phyloP scores from a whole-genome alignment of 352 stramenopile genomes.

The Pythium coloratum region DNA sequence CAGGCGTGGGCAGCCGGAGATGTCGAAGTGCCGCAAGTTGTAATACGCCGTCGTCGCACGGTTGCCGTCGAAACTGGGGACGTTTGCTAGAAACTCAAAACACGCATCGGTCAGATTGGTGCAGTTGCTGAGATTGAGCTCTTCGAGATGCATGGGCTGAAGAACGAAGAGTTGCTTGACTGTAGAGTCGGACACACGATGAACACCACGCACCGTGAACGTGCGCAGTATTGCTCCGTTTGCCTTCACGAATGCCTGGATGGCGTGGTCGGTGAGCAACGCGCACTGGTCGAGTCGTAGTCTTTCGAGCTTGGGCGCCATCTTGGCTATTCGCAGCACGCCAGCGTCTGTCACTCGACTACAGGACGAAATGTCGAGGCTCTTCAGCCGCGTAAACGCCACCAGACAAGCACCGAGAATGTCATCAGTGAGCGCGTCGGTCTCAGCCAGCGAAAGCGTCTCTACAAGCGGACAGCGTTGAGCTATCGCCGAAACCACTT shows the following conservation, averaged over 20 bases:
- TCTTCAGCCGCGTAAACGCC: conserved; percentile 38
- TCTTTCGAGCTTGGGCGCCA: conserved; percentile 29
- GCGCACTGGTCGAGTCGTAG: conserved; percentile 51
- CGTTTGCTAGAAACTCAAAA: conserved; percentile 56
- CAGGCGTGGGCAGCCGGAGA: conserved; percentile 50
- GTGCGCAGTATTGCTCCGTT: conserved; percentile 33
- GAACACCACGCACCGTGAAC: conserved; percentile 46
- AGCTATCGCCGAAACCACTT: conserved; percentile 30
- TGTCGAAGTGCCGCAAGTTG: conserved; percentile 43
- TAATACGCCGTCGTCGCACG: conserved; percentile 45
- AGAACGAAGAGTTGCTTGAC: conserved; percentile 52
- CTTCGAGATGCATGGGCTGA: conserved; percentile 47
- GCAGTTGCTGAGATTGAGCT: conserved; percentile 62
- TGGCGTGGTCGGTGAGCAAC: conserved; percentile 39
- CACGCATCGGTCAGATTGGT: conserved; percentile 44
- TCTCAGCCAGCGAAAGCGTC: conserved; percentile 42
- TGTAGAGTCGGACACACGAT: conserved; percentile 36
- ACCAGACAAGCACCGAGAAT: conserved; percentile 38
- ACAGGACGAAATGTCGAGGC: conserved; percentile 52
- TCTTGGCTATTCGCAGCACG: conserved; percentile 45
- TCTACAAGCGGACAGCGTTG: conserved; percentile 25
- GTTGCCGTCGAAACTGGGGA: conserved; percentile 58
- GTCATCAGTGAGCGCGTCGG: conserved; percentile 55
- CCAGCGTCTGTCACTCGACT: conserved; percentile 55
- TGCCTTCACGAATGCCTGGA: conserved; percentile 41